Evolutionary conservation across 768 basidiomycete species (phyloP), one percentile per base, ranked within the genome.

Genomic region (Polyporus arcularius): DNA sequence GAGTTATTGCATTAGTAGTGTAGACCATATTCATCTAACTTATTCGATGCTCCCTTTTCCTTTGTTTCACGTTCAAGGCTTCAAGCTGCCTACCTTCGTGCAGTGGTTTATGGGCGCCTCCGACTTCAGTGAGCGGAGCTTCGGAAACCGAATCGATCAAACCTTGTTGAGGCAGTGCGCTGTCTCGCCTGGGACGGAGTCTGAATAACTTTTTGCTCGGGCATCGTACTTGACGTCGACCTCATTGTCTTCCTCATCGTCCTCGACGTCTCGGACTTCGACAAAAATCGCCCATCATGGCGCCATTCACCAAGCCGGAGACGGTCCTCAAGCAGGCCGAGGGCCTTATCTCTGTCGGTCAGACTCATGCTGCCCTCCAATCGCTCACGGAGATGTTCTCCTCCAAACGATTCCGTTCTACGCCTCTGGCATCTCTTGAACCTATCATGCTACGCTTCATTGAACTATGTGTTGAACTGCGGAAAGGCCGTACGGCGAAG

Each of bases 391-490:
- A 96, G 72, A 92, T 96, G 86, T 94, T 96, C 75, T 80, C 87
- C 35, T 91, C 91, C 18, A 98, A 98, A 79, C 89, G 92, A 52
- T 98, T 98, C 80, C 85, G 95, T 65, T 88, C 90, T 42, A 98
- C 96, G 0, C 92, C 96, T 0, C 78, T 98, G 28, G 79, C 86
- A 2, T 86, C 91, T 4, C 85, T 98, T 50, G 96, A 98, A 73
- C 97, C 97, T 54, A 97, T 98, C 74, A 90, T 98, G 83, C 78
- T 94, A 66, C 90, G 94, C 60, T 98, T 96, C 78, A 86, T 98
- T 78, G 92, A 96, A 71, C 90, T 99, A 50, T 98, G 94, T 72
- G 94, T 98, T 62, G 89, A 94, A 62, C 88, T 97, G 83, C 86
- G 94, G 66, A 95, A 96, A 75, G 95, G 95, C 0, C 84, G 94